Base-by-base conservation (phyloP, 306 rosid genomes). In the Macrotyloma uniflorum region DNA sequence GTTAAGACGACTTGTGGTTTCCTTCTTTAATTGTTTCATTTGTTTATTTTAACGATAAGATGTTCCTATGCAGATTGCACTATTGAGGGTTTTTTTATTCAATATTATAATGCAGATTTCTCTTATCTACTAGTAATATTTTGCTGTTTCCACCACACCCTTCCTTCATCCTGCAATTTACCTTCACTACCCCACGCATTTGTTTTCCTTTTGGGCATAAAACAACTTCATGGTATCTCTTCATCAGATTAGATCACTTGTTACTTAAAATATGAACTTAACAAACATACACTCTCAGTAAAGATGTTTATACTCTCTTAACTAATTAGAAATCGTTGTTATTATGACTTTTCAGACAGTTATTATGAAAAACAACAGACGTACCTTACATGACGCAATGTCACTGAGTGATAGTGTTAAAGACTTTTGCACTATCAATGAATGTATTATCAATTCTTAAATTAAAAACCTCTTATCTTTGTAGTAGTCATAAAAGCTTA, bases 1-100 rank as follows among this genome's bases (percentile, higher is more conserved):
- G 83, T 80, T 79, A 55, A 46, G 69, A 81, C 32, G 57, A 66
- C 74, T 68, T 83, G 72, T 84, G 66, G 59, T 75, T 75, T 67
- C 33, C 80, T 61, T 67, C 75, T 67, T 75, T 49, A 69, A 55
- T 81, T 79, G 49, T 80, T 62, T 59, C 22, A 66, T 59, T 82
- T 80, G 80, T 86, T 80, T 71, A 86, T 73, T 51, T 42, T 76
- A 61, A 68, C 28, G 43, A 54, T 61, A 54, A 67, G 77, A 68
- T 85, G 84, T 55, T 64, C 61, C 70, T 58, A 35, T 46, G 57
- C 67, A 85, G 77, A 70, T 76, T 73, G 72, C 74, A 75, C 33
- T 49, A 65, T 63, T 64, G 20, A 20, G 16, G 66, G 33, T 13
- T 50, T 70, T 36, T 82, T 62, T 22, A 85, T 76, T 81, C 61